Evolutionary conservation across 148 eudicot genomes (phyloP).

Genomic region (Arbutus unedo): DNA sequence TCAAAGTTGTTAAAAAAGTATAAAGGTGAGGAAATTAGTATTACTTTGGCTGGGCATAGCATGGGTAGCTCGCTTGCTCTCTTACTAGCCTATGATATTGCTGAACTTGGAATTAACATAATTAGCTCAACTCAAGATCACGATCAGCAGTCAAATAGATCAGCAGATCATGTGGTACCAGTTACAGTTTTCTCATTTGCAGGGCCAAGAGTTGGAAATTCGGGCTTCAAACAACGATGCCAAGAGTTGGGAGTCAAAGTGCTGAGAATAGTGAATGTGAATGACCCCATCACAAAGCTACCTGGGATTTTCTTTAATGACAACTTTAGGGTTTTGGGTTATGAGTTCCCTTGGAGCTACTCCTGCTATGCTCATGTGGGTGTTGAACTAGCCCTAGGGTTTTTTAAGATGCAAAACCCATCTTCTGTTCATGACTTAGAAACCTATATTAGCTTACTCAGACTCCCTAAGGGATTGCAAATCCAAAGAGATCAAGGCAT

Average conservation of each 20-base stretch:
- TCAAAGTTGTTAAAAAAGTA: constrained; percentile 25
- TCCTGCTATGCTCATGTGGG: constrained; percentile 48
- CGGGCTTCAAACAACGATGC: constrained; percentile 33
- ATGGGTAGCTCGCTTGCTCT: constrained; percentile 43
- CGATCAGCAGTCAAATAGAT: not conserved
- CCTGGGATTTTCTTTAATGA: constrained; percentile 41
- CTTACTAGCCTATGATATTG: constrained; percentile 37
- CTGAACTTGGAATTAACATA: constrained; percentile 32
- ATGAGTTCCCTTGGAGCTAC: constrained; percentile 28
- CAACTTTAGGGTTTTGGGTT: constrained; percentile 28
- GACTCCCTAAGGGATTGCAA: constrained; percentile 16
- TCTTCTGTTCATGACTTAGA: constrained; percentile 42
- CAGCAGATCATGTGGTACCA: not conserved
- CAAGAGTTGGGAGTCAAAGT: constrained; percentile 40
- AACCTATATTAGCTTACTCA: constrained; percentile 29
- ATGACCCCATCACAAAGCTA: constrained; percentile 38
- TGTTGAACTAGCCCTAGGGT: constrained; percentile 33
- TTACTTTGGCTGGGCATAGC: constrained; percentile 39
- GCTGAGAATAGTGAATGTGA: constrained; percentile 33
- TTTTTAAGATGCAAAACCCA: constrained; percentile 35
- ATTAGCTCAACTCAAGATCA: not conserved
- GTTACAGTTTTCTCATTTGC: constrained; percentile 39
- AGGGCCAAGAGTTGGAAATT: constrained; percentile 46
- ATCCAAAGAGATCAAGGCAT: constrained; percentile 10
- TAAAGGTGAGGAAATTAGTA: constrained; percentile 35